Percentiles rank a stretch among this genome's conserved stretches.
Evolutionary conservation across 305 asterid species (phyloP).

Genomic region (Fraxinus baroniana): DNA sequence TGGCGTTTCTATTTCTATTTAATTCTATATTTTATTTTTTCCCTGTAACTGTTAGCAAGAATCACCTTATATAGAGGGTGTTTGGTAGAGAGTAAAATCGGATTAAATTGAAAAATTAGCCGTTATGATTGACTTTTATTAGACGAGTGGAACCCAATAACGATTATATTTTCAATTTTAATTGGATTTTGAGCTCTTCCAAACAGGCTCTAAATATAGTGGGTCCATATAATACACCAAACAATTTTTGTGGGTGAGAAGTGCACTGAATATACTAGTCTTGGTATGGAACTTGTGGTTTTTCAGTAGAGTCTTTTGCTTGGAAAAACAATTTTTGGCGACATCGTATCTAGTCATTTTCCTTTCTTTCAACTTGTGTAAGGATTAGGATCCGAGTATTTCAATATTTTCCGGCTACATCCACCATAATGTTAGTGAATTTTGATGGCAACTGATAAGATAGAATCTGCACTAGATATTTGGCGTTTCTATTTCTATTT

Average conservation of each 20-base stretch:
- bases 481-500: not conserved
- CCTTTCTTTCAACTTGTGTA: not conserved
- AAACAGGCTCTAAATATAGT: slow-evolving; percentile 14
- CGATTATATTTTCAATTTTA: too few species aligned
- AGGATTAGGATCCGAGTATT: not conserved
- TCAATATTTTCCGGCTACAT: not conserved
- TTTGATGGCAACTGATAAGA: not conserved
- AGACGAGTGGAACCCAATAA: too few species aligned
- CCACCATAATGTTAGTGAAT: not conserved
- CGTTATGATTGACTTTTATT: too few species aligned
- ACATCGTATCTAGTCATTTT: not conserved
- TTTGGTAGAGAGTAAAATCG: not conserved
- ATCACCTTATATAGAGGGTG: too few species aligned
- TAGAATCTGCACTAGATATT: not conserved
- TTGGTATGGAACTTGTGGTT: not conserved
- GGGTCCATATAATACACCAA: not conserved
- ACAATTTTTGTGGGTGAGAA: not conserved
- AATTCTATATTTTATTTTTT: not conserved
- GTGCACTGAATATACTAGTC: not conserved
- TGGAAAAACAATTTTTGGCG: not conserved
- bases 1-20: not conserved
- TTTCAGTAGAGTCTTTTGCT: not conserved
- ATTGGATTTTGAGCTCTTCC: too few species aligned
- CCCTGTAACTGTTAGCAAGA: not conserved
- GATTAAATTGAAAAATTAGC: too few species aligned